Conservation (phyloP, 1,139 yeast species). For the Zygoascus sp. region DNA sequence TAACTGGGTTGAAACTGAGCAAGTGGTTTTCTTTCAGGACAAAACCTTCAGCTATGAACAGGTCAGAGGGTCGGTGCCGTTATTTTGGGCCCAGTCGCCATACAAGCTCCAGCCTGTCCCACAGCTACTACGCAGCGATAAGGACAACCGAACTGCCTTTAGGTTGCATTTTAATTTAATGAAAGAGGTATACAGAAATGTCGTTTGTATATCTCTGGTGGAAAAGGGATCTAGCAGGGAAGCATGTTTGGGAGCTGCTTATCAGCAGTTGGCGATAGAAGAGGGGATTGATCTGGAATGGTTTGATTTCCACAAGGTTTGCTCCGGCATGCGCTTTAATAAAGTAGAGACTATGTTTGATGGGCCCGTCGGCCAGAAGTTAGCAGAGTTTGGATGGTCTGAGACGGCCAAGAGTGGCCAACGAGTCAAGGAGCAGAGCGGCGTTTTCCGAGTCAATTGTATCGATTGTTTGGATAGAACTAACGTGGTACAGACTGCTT, state of each 20-base stretch:
- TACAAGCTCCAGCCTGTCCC: constrained; percentile 46
- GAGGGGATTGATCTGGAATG: constrained; percentile 33
- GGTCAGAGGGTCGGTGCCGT: constrained; percentile 46
- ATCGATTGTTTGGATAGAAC: constrained; percentile 44
- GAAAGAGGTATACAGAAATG: constrained; percentile 26
- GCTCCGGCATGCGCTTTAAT: constrained; percentile 40
- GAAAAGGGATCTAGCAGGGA: constrained; percentile 38
- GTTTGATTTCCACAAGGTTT: constrained; percentile 43
- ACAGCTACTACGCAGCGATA: constrained; percentile 29
- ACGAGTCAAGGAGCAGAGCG: constrained; percentile 28
- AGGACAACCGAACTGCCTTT: constrained; percentile 31
- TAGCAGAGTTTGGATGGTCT: constrained; percentile 33
- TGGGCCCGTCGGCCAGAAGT: constrained; percentile 24
- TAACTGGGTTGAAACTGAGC: constrained; percentile 46
- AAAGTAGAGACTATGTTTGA: constrained; percentile 34
- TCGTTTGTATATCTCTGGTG: constrained; percentile 37
- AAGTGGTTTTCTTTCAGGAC: constrained; percentile 24
- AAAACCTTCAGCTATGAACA: constrained; percentile 19
- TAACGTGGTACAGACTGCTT: constrained; percentile 38
- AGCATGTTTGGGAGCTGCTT: constrained; percentile 35
- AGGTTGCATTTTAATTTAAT: constrained; percentile 34
- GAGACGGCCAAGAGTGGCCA: constrained; percentile 22
- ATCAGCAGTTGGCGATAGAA: constrained; percentile 29
- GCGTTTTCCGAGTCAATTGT: constrained; percentile 41
- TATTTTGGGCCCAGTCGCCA: constrained; percentile 50